phyloP scores from a whole-genome alignment of 129 eudicot species.

The Ambrosia artemisiifolia region DNA sequence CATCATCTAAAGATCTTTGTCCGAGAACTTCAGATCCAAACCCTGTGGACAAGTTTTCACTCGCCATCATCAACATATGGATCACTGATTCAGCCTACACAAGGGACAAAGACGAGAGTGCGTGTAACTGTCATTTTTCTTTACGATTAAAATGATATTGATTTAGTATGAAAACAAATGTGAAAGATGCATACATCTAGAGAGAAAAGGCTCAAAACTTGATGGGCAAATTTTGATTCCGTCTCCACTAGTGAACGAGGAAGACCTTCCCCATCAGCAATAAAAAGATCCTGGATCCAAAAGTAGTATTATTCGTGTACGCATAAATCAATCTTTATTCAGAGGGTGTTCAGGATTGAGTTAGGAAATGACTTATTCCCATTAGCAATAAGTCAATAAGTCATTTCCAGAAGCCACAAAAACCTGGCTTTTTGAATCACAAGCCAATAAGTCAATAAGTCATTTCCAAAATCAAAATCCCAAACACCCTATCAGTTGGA shows the following conservation, averaged over 20 bases:
- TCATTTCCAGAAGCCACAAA: no score
- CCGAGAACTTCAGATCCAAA: constrained; percentile 42
- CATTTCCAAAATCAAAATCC: no score
- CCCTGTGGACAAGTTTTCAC: constrained; percentile 63
- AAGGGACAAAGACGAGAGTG: background rate
- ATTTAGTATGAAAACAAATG: background rate
- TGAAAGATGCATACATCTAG: constrained; percentile 48
- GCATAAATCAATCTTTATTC: background rate
- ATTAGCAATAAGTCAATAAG: no score
- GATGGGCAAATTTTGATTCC: constrained; percentile 80
- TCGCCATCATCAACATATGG: constrained; percentile 85
- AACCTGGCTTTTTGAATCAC: no score
- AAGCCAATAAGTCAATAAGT: no score
- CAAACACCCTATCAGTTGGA: background rate
- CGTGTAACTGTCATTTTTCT: background rate
- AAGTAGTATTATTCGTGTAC: constrained; percentile 15
- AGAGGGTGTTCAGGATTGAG: no score
- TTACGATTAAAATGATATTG: background rate
- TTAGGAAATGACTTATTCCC: no score
- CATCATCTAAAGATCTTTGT: constrained; percentile 59
- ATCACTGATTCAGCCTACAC: constrained; percentile 71
- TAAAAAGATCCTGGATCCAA: constrained; percentile 71
- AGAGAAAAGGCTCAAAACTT: constrained; percentile 66
- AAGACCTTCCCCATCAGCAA: constrained; percentile 99
- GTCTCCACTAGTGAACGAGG: constrained; percentile 88